Conservation (phyloP, 495 filamentous ascomycete genomes). For the Penicillium nucicola region DNA sequence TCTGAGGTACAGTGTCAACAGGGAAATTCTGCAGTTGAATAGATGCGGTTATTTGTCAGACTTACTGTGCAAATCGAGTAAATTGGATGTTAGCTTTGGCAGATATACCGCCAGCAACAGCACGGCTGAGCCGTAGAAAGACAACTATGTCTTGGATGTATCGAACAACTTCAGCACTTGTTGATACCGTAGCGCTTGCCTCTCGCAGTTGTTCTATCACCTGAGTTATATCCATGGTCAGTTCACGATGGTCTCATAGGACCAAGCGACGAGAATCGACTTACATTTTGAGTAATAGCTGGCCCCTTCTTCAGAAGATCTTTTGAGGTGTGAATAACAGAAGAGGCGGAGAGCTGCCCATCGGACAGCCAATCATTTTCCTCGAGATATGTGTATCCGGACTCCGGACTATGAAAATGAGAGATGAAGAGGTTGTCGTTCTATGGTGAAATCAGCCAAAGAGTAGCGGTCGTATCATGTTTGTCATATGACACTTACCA, state of each 20-base stretch:
- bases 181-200: conserved; percentile 35
- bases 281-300: conserved; percentile 23
- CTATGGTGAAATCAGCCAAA: conserved; percentile 31
- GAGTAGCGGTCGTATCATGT: neutral
- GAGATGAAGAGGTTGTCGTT: conserved; percentile 87
- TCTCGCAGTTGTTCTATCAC: conserved; percentile 40
- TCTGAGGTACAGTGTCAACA: conserved; percentile 11
- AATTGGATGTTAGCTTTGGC: conserved; percentile 77
- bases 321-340: conserved; percentile 41
- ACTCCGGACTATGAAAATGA: conserved; percentile 73
- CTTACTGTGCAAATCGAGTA: conserved; percentile 58
- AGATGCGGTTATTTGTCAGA: neutral
- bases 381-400: conserved; percentile 71
- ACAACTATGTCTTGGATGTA: conserved; percentile 83
- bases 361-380: conserved; percentile 50
- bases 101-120: conserved; percentile 72
- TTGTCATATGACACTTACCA: conserved; percentile 33
- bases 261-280: neutral
- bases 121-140: conserved; percentile 83
- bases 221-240: conserved; percentile 18
- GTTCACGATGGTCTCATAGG: neutral
- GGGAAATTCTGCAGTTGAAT: neutral
- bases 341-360: conserved; percentile 41
- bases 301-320: conserved; percentile 7
- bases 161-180: conserved; percentile 64